Evolutionary conservation across 768 basidiomycete species (phyloP).

Genomic region (Agaricus subrufescens): DNA sequence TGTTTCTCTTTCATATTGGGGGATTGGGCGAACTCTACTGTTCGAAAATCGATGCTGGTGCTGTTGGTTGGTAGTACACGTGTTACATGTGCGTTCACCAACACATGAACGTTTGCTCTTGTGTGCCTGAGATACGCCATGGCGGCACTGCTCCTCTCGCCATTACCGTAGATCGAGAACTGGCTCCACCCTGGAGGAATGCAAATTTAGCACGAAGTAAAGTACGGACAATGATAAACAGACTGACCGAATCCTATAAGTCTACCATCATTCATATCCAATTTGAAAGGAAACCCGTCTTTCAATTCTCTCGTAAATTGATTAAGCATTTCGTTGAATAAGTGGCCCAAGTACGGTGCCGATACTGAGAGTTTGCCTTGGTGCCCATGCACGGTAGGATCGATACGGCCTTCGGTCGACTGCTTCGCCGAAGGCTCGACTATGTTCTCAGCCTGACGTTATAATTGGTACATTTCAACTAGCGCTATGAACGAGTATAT

Average conservation of each 20-base stretch:
- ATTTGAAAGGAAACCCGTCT: slow-evolving; percentile 3
- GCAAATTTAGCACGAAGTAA: neutral
- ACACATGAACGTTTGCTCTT: slow-evolving; percentile 7
- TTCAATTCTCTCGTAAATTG: slow-evolving; percentile 12
- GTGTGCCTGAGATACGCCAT: slow-evolving; percentile 19
- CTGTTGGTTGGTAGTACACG: slow-evolving; percentile 8
- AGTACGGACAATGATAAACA: neutral
- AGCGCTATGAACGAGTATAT: too few species aligned
- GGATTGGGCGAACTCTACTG: too few species aligned
- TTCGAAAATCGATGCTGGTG: too few species aligned
- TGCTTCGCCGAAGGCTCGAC: too few species aligned
- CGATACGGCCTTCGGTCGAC: slow-evolving; percentile 10
- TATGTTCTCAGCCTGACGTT: too few species aligned
- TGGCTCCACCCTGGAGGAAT: slow-evolving; percentile 5
- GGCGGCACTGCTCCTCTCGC: slow-evolving; percentile 19
- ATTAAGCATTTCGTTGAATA: slow-evolving; percentile 18
- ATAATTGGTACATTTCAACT: too few species aligned
- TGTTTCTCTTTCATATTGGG: too few species aligned
- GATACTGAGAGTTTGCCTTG: slow-evolving; percentile 3
- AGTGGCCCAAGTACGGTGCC: slow-evolving; percentile 9
- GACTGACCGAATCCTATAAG: slow-evolving; percentile 5
- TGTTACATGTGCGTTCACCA: slow-evolving; percentile 12
- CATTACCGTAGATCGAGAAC: neutral
- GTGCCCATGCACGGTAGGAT: slow-evolving; percentile 7
- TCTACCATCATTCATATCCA: slow-evolving; percentile 6